Evolutionary conservation across 352 stramenopile genomes (phyloP).

Genomic region (Bremia lactucae): DNA sequence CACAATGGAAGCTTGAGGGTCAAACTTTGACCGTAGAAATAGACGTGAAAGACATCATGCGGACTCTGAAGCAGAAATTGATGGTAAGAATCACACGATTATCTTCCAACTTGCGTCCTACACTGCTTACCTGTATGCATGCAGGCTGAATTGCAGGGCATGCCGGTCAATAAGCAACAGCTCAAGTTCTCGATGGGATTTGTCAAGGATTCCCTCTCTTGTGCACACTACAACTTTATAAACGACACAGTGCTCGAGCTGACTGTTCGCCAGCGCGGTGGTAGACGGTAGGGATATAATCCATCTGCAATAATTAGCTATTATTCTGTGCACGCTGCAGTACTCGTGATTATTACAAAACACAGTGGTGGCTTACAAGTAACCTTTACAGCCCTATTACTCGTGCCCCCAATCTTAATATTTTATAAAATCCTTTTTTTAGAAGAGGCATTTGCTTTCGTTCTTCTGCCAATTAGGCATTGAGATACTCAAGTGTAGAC

Average conservation of each 20-base stretch:
- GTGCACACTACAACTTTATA: slow-evolving; percentile 82
- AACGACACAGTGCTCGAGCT: slow-evolving; percentile 61
- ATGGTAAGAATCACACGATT: too few relatives aligned
- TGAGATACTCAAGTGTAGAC: too few relatives aligned
- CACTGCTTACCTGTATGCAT: background rate
- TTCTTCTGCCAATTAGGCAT: too few relatives aligned
- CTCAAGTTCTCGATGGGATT: slow-evolving; percentile 88
- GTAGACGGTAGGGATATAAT: slow-evolving; percentile 34
- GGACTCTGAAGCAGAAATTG: slow-evolving; percentile 88
- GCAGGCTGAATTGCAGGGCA: slow-evolving; percentile 71
- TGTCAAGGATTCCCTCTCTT: slow-evolving; percentile 83
- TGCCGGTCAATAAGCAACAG: slow-evolving; percentile 94
- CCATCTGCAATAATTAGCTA: too few relatives aligned
- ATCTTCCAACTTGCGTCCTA: too few relatives aligned
- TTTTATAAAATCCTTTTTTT: too few relatives aligned
- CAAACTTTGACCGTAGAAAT: slow-evolving; percentile 86
- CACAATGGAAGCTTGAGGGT: slow-evolving; percentile 89
- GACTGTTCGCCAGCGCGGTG: slow-evolving; percentile 71
- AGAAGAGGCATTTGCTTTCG: too few relatives aligned
- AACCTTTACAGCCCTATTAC: too few relatives aligned
- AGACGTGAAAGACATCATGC: slow-evolving; percentile 84
- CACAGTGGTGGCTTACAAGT: too few relatives aligned
- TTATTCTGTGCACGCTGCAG: too few relatives aligned
- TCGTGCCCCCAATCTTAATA: too few relatives aligned
- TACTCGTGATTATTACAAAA: too few relatives aligned